phyloP scores from a whole-genome alignment of 768 basidiomycete species.

The Suillus tomentosus region DNA sequence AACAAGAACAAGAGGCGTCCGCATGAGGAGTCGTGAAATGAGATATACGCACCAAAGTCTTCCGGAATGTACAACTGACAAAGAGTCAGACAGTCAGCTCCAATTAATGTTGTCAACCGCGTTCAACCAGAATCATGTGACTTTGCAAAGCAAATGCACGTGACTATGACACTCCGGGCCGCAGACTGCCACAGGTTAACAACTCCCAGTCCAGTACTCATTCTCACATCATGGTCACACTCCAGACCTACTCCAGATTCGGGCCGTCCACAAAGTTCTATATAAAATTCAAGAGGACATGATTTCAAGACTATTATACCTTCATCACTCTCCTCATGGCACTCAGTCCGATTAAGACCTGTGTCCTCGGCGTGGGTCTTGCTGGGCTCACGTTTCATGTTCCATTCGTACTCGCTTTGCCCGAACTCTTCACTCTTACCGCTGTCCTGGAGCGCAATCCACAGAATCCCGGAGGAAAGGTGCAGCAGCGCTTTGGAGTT shows the following conservation, averaged over 20 bases:
- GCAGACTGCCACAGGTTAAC: not conserved
- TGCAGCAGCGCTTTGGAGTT: constrained; percentile 65
- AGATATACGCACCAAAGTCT: constrained; percentile 7
- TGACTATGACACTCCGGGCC: not conserved
- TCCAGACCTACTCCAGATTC: constrained; percentile 6
- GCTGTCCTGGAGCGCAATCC: constrained; percentile 80
- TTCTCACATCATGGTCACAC: constrained; percentile 14
- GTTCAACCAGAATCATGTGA: constrained; percentile 19
- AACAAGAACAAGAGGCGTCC: constrained; percentile 16
- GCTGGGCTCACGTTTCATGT: constrained; percentile 78
- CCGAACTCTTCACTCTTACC: constrained; percentile 67
- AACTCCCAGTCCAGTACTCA: not conserved
- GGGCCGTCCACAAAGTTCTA: constrained; percentile 11
- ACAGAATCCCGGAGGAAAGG: constrained; percentile 56
- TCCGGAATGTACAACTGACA: not conserved
- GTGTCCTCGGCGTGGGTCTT: constrained; percentile 77
- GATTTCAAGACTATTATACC: not conserved
- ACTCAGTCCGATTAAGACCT: constrained; percentile 58
- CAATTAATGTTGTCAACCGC: not conserved
- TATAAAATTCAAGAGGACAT: constrained; percentile 10
- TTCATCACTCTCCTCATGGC: constrained; percentile 7
- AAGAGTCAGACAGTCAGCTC: not conserved
- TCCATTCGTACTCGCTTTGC: constrained; percentile 75
- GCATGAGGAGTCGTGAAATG: constrained; percentile 20
- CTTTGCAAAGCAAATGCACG: not conserved